Percentiles rank a stretch among this genome's conserved stretches.
Evolutionary conservation across 1,284 basidiomycete species (phyloP).

Genomic region (Singerocomus rubriflavus): DNA sequence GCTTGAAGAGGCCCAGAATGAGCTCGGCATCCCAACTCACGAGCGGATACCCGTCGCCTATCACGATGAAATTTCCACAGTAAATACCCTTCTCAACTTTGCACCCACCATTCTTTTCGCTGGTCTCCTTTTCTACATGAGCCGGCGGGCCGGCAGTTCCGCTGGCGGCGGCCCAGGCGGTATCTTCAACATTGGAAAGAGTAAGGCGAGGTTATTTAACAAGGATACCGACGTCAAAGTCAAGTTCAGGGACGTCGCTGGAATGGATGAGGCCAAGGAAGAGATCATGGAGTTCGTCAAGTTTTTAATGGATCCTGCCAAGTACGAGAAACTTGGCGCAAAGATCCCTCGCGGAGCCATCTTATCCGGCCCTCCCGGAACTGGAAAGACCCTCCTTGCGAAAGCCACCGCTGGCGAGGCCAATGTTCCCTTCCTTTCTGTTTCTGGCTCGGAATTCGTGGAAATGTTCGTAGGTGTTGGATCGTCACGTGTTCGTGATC

Average conservation of each 20-base stretch:
- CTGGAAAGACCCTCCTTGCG: slow-evolving; percentile 96
- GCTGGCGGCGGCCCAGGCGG: slow-evolving; percentile 74
- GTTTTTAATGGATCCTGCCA: slow-evolving; percentile 94
- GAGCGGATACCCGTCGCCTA: slow-evolving; percentile 98
- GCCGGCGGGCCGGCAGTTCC: slow-evolving; percentile 68
- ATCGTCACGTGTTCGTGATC: slow-evolving; percentile 94
- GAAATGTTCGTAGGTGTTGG: slow-evolving; percentile 99
- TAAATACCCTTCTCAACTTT: slow-evolving; percentile 85
- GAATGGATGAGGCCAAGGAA: slow-evolving; percentile 99
- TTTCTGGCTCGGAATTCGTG: slow-evolving; percentile 98
- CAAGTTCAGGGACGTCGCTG: slow-evolving; percentile 95
- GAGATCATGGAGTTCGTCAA: slow-evolving; percentile 99
- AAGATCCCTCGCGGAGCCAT: slow-evolving; percentile 99
- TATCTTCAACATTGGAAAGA: slow-evolving; percentile 98
- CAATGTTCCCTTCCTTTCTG: slow-evolving; percentile 95
- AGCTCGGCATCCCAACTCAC: slow-evolving; percentile 86
- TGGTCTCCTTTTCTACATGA: slow-evolving; percentile 90
- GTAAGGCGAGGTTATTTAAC: slow-evolving; percentile 94
- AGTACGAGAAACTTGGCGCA: slow-evolving; percentile 95
- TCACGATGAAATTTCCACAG: slow-evolving; percentile 88
- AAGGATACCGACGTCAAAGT: slow-evolving; percentile 94
- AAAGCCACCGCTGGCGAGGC: slow-evolving; percentile 99
- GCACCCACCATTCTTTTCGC: slow-evolving; percentile 92
- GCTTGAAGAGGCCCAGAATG: slow-evolving; percentile 90
- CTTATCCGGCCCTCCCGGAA: slow-evolving; percentile 96